Percentiles rank a stretch among this genome's conserved stretches.
These are phyloP conservation scores for Pythium insidiosum DNA, from an alignment of 352 stramenopile genomes.

Conservation along the genomic window DNA sequence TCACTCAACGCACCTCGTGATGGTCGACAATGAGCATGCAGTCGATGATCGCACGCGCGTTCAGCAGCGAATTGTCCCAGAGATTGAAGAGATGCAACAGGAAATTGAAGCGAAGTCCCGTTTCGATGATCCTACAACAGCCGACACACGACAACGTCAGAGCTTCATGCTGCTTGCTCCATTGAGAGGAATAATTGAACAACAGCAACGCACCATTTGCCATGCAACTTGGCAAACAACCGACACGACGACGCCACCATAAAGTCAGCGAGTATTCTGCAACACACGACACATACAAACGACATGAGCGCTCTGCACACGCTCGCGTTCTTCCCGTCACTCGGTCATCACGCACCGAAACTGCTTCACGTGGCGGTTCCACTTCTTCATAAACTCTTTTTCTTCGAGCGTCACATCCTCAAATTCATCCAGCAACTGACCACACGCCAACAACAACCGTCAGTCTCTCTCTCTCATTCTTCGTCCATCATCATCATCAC, in stretches of 20 bases:
- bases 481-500: neutral
- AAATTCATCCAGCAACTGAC: slow-evolving; percentile 80
- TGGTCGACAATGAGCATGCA: slow-evolving; percentile 85
- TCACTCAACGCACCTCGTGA: slow-evolving; percentile 14
- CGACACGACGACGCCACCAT: slow-evolving; percentile 83
- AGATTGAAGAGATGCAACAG: slow-evolving; percentile 87
- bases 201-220: slow-evolving; percentile 51
- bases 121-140: slow-evolving; percentile 44
- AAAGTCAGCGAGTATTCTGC: slow-evolving; percentile 76
- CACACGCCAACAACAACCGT: neutral
- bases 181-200: no score
- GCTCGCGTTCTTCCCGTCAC: no score
- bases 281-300: neutral
- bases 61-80: slow-evolving; percentile 86
- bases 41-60: slow-evolving; percentile 79
- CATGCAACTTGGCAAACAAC: slow-evolving; percentile 74
- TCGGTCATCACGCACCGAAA: slow-evolving; percentile 48
- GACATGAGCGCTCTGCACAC: neutral
- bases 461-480: no score
- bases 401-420: slow-evolving; percentile 83
- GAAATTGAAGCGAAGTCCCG: slow-evolving; percentile 80
- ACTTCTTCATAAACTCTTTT: slow-evolving; percentile 89
- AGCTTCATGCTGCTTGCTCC: no score
- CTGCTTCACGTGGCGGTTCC: slow-evolving; percentile 81
- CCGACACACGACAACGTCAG: slow-evolving; percentile 1